Evolutionary conservation across 495 filamentous ascomycete genomes (phyloP), one percentile per base, ranked within the genome.

Genomic region (Geopyxis carbonaria): DNA sequence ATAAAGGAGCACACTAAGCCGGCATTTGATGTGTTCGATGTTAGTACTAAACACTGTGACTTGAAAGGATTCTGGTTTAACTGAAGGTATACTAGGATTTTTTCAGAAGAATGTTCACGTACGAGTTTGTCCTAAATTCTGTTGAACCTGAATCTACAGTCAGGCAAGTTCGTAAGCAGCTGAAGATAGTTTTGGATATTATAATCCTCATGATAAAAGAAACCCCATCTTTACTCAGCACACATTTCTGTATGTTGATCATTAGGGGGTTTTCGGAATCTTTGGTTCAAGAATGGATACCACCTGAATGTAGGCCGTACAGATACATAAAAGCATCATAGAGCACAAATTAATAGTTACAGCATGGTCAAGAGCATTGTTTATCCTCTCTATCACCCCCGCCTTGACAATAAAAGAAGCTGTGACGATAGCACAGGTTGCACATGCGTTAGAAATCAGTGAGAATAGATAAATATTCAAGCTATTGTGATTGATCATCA

Each of bases 1-100:
- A 35, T 52, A 9, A 9, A 30, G 25, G 21, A 50, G 14, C 43
- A 52, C 37, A 16, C 27, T 10, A 19, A 31, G 1, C 16, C 8
- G 27, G 27, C 29, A n/a, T 41, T 41, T 33, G 16, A 20, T 20
- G 38, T 41, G 9, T 41, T 41, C 20, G 15, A 41, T 41, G 38
- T 41, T 8, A 33, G 38, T 41, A 9, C n/a, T n/a, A n/a, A n/a
- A n/a, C n/a, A n/a, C n/a, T n/a, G n/a, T n/a, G n/a, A n/a, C n/a
- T n/a, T n/a, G n/a, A n/a, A n/a, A n/a, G n/a, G n/a, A n/a, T n/a
- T n/a, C n/a, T n/a, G n/a, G n/a, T n/a, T n/a, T n/a, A n/a, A n/a
- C n/a, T n/a, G n/a, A n/a, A n/a, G n/a, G n/a, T n/a, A n/a, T n/a
- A n/a, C n/a, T 8, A 36, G 33, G 33, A 36, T 15, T 14, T 36